These are phyloP conservation scores for Trebouxia sp. DNA, from an alignment of 139 green algal species.

Conservation along the genomic window DNA sequence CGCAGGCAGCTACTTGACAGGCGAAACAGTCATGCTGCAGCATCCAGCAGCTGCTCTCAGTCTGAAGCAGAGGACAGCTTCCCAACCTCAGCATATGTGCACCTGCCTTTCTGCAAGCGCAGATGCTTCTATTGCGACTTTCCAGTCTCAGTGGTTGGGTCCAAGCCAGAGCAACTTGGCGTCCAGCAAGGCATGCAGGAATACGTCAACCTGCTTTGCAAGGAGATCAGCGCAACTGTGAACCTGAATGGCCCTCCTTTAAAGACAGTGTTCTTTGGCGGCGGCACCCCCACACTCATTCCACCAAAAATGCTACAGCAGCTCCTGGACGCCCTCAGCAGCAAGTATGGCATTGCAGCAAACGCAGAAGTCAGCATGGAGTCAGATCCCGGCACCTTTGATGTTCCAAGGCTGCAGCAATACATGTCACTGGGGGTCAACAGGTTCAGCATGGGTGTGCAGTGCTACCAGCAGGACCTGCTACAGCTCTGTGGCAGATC, in stretches of 20 bases:
- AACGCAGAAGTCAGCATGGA: conserved; percentile 90
- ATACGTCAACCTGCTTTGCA: conserved; percentile 68
- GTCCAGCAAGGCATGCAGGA: conserved; percentile 25
- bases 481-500: conserved; percentile 9
- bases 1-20: not conserved
- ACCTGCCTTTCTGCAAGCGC: conserved; percentile 96
- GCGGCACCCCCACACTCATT: conserved; percentile 89
- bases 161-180: conserved; percentile 34
- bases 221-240: conserved; percentile 70
- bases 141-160: conserved; percentile 77
- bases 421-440: conserved; percentile 84
- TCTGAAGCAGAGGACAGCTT: not conserved
- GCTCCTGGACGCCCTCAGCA: conserved; percentile 65
- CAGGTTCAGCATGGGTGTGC: conserved; percentile 89
- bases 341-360: conserved; percentile 66
- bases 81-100: conserved; percentile 77
- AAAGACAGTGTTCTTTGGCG: conserved; percentile 89
- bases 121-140: conserved; percentile 98
- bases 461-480: conserved; percentile 66
- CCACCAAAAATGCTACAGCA: conserved; percentile 66
- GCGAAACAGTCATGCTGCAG: not conserved
- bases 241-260: conserved; percentile 42
- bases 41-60: not conserved
- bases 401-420: conserved; percentile 61
- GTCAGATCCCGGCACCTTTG: conserved; percentile 95